Conservation (phyloP, 2,329 filamentous ascomycete species). For the Biscogniauxia mediterranea region DNA sequence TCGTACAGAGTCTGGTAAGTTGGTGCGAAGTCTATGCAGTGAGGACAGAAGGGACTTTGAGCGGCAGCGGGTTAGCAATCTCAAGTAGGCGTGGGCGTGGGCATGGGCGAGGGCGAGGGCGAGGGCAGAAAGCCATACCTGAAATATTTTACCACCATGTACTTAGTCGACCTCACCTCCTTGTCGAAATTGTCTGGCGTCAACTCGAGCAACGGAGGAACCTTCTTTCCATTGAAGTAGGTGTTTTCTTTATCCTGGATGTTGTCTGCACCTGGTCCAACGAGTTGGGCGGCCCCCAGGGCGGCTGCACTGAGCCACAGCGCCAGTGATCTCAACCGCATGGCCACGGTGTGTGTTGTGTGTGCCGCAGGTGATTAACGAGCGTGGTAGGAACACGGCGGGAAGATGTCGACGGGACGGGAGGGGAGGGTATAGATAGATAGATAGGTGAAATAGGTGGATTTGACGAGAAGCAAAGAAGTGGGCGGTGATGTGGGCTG, state of each 20-base stretch:
- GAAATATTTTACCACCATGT: slow-evolving; percentile 61
- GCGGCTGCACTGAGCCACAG: slow-evolving; percentile 47
- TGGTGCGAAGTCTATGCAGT: slow-evolving; percentile 79
- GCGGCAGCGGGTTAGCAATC: slow-evolving; percentile 15
- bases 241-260: slow-evolving; percentile 45
- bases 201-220: slow-evolving; percentile 64
- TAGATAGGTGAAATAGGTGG: slow-evolving; percentile 6
- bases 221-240: slow-evolving; percentile 63
- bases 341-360: slow-evolving; percentile 28
- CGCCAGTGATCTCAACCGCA: slow-evolving; percentile 45
- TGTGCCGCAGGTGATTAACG: slow-evolving; percentile 20
- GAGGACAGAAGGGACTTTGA: slow-evolving; percentile 60
- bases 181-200: slow-evolving; percentile 56
- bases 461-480: slow-evolving; percentile 9
- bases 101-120: background rate
- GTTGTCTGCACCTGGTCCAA: slow-evolving; percentile 38
- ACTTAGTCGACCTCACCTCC: slow-evolving; percentile 53
- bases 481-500: slow-evolving; percentile 1
- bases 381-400: slow-evolving; percentile 15
- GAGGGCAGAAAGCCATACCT: slow-evolving; percentile 48
- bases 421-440: background rate
- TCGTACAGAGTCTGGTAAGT: slow-evolving; percentile 92
- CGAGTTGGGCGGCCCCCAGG: slow-evolving; percentile 38
- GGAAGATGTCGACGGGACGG: slow-evolving; percentile 6
- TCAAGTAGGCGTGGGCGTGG: slow-evolving; percentile 4